Percentiles rank a stretch among this genome's conserved stretches.
Conservation (phyloP, 163 green algal species). For the Chlamydomonas reinhardtii region DNA sequence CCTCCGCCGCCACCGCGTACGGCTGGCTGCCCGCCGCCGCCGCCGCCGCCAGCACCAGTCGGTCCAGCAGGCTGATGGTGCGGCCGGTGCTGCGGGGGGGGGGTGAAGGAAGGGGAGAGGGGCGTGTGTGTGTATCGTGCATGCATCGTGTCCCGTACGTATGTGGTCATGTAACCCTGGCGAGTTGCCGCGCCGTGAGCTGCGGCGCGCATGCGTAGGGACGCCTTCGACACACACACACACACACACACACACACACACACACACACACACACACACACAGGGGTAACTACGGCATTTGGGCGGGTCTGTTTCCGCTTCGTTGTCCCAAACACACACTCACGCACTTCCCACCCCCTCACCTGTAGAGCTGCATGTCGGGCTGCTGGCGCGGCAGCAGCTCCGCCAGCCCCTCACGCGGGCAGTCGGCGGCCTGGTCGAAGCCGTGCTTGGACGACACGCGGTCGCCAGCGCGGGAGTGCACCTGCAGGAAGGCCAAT, state of each 20-base stretch:
- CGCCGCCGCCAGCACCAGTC: neutral
- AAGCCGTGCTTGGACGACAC: neutral
- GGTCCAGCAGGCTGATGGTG: neutral
- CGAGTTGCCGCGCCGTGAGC: too few species aligned
- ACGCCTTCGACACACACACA: too few species aligned
- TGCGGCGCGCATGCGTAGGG: too few species aligned
- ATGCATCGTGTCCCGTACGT: too few species aligned
- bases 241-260: too few species aligned
- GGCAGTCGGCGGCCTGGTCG: neutral
- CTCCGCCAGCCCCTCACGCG: neutral
- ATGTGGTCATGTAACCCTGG: too few species aligned
- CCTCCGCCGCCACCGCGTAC: neutral
- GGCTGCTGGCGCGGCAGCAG: neutral
- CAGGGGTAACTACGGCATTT: too few species aligned
- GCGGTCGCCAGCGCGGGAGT: neutral
- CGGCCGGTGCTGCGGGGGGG: neutral
- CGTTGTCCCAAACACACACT: too few species aligned
- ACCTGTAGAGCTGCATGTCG: constrained; percentile 25
- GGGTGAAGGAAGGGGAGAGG: neutral
- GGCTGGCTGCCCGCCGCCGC: neutral
- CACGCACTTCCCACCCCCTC: neutral
- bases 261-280: too few species aligned
- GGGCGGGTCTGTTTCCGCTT: too few species aligned
- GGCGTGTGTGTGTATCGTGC: neutral
- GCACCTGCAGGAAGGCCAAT: too few species aligned